Percentiles rank a stretch among this genome's conserved stretches.
Evolutionary conservation across 1,139 yeast species (phyloP).

Genomic region (Candida tetrigidarum): DNA sequence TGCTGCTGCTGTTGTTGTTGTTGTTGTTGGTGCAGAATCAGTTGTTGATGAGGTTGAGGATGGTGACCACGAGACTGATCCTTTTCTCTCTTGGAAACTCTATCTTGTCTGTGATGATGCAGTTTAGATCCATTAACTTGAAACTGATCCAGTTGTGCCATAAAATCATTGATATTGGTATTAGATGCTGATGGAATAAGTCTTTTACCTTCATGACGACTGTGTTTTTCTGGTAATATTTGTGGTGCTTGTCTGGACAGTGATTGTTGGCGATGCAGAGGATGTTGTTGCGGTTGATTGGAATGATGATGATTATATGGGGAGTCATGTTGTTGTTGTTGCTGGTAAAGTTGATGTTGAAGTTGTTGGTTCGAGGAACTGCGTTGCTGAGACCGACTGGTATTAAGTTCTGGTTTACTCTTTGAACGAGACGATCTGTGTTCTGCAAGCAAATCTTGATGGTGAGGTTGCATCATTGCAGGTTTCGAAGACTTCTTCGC

Average conservation of each 20-base stretch:
- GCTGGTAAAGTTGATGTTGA: conserved; percentile 12
- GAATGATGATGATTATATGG: too few relatives aligned
- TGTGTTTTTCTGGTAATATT: conserved; percentile 10
- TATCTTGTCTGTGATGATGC: conserved; percentile 20
- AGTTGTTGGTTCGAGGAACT: background rate
- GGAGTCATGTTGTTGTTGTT: too few relatives aligned
- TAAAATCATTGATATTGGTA: conserved; percentile 16
- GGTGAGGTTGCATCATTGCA: background rate
- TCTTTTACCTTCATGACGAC: conserved; percentile 12
- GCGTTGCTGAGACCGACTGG: conserved; percentile 1
- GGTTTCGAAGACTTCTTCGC: conserved; percentile 7
- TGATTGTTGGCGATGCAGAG: conserved; percentile 12
- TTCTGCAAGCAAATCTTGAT: background rate
- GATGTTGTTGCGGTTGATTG: conserved; percentile 8
- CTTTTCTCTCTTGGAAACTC: conserved; percentile 13
- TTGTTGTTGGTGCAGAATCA: conserved; percentile 10
- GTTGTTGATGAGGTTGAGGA: conserved; percentile 8
- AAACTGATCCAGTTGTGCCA: conserved; percentile 9
- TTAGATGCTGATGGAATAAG: conserved; percentile 18
- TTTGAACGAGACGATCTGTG: conserved; percentile 7
- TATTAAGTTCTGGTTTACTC: conserved; percentile 3
- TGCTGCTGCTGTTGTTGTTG: conserved; percentile 14
- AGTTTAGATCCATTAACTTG: conserved; percentile 11
- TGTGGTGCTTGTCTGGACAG: conserved; percentile 9
- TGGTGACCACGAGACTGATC: conserved; percentile 2